A percentile compares a stretch with the other conserved stretches of the same genome.
Evolutionary conservation across 108 stramenopile species (phyloP).

Genomic region (Stephanodiscus triporus): DNA sequence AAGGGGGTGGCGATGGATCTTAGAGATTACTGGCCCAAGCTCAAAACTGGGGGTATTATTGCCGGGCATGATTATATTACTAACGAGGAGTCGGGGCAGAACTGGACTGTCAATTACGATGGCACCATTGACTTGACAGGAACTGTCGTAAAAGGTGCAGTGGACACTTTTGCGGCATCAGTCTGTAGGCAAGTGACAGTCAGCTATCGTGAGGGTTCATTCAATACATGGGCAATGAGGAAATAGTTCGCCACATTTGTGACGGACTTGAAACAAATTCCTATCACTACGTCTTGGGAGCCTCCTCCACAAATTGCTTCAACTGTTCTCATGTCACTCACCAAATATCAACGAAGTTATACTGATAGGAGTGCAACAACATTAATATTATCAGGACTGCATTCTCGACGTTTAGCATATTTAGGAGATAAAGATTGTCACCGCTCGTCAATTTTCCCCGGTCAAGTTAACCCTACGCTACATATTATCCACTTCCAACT

Average conservation of each 20-base stretch:
- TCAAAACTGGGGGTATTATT: constrained; percentile 44
- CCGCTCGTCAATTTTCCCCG: background rate
- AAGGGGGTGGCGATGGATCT: constrained; percentile 47
- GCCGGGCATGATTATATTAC: constrained; percentile 43
- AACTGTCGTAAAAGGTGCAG: constrained; percentile 18
- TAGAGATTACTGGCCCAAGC: constrained; percentile 46
- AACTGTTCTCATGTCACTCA: too few relatives aligned
- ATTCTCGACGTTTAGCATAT: too few relatives aligned
- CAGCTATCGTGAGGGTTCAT: background rate
- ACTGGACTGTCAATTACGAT: constrained; percentile 21
- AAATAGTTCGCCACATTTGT: too few relatives aligned
- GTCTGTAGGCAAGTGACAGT: constrained; percentile 21
- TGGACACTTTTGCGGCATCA: constrained; percentile 10
- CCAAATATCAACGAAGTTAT: too few relatives aligned
- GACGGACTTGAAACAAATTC: too few relatives aligned
- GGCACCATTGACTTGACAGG: constrained; percentile 22
- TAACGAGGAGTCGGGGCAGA: constrained; percentile 14
- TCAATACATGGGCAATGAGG: constrained; percentile 17
- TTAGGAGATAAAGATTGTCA: too few relatives aligned
- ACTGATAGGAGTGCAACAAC: too few relatives aligned
- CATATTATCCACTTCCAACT: constrained; percentile 62
- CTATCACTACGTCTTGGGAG: too few relatives aligned
- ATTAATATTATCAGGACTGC: too few relatives aligned
- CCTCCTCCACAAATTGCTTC: too few relatives aligned
- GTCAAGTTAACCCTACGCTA: background rate